Conservation (phyloP, 129 eudicot genomes). For the Pittosporum tobira region DNA sequence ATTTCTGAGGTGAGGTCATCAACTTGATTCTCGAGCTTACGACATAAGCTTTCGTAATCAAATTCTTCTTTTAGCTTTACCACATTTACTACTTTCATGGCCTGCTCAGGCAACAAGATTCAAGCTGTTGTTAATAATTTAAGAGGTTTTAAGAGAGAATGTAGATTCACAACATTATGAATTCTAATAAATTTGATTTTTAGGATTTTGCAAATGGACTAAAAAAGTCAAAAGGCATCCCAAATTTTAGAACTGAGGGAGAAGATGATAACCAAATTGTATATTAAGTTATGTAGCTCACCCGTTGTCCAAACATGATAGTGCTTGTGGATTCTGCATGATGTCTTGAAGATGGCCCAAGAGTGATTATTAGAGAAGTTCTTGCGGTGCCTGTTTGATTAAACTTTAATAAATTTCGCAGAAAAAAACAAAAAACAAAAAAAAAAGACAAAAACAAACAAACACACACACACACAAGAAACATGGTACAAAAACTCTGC, state of each 20-base stretch:
- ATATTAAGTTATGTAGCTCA: slow-evolving; percentile 22
- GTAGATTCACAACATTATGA: not conserved
- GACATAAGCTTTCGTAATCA: slow-evolving; percentile 80
- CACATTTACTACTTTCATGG: slow-evolving; percentile 86
- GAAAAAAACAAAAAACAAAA: slow-evolving; percentile 10
- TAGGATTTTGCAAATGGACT: too few relatives aligned
- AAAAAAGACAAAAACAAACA: too few relatives aligned
- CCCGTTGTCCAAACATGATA: slow-evolving; percentile 94
- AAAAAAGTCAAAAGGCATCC: not conserved
- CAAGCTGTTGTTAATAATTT: slow-evolving; percentile 3
- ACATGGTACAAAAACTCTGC: not conserved
- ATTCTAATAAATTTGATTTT: too few relatives aligned
- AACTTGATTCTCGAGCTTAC: slow-evolving; percentile 84
- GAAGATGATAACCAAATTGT: not conserved
- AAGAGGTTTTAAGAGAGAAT: not conserved
- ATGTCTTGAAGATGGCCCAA: slow-evolving; percentile 87
- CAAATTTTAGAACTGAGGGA: not conserved
- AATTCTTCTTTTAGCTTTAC: slow-evolving; percentile 94
- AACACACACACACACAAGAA: too few relatives aligned
- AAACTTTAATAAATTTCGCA: slow-evolving; percentile 17
- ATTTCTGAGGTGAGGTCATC: slow-evolving; percentile 71
- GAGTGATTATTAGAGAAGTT: slow-evolving; percentile 83
- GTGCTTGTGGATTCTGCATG: slow-evolving; percentile 91
- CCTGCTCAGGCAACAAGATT: slow-evolving; percentile 51
- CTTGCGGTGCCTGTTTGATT: slow-evolving; percentile 75